Evolutionary conservation across 1,284 basidiomycete genomes (phyloP), one percentile per base, ranked within the genome.

Genomic region (Puccinia coronata): DNA sequence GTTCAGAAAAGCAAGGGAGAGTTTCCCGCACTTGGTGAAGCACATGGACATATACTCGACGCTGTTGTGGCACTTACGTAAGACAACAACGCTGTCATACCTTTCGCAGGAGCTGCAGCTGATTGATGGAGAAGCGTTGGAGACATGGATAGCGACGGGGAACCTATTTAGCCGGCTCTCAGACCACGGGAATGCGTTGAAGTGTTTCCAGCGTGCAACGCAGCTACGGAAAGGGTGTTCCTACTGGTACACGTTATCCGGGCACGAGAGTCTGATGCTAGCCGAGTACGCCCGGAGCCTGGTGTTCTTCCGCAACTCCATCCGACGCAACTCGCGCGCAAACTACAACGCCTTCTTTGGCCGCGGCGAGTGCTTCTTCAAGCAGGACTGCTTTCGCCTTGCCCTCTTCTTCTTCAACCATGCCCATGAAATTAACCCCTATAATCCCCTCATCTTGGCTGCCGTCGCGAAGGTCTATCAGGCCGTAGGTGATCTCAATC

Each of bases 311-410:
- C 91, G 96, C 85, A 91, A 90, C 75, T 95, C 95, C 57, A 89
- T 98, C 86, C 90, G 93, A 86, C 91, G 91, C 79, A 94, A 97
- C 88, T 31, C 57, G 34, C 88, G 90, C 84, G 91, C 93, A 86
- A 94, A 96, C 87, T 98, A 97, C 87, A 96, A 95, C 87, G 95
- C 96, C 78, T 98, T 95, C 95, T 98, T 97, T 87, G 96, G 96
- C n/a, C 88, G 98, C 83, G 95, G 96, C 78, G 92, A 93, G 71
- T 96, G 94, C 85, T 98, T 96, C 88, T 89, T 95, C 86, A 90
- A 93, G 84, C 92, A 92, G 89, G 95, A 92, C 87, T 96, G 95
- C 88, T 88, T 92, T 83, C 91, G 92, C 75, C 88, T 95, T 82
- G 95, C 95, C 53, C 94, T 97, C 86, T 97, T 95, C 88, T 95